Base-by-base conservation (phyloP, 805 yeast genomes). In the Wickerhamia fluorescens region DNA sequence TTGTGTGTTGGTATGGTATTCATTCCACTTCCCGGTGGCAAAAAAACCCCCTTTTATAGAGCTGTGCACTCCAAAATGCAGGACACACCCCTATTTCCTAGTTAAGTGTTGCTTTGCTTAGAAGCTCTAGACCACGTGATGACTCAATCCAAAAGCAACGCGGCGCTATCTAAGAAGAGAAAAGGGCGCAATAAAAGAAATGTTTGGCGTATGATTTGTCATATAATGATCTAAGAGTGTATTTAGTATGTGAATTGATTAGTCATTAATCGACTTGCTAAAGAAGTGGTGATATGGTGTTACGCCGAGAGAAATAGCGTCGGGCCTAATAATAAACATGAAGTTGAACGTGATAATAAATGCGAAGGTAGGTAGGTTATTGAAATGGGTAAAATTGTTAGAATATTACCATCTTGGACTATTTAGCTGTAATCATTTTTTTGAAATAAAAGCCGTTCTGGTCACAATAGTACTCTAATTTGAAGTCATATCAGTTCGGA, bases 1-100 rank as follows among this genome's bases (percentile, higher is more conserved):
- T 82, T 49, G 51, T 49, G 41, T 39, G 49, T 53, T 56, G 41
- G 59, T 61, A 57, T 47, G 10, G 7, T 18, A 8, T 10, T 8
- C 20, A 7, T 8, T 8, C 7, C 20, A 10, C 7, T 10, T 7
- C 20, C 20, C 9, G 20, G 20, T 18, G 20, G 20, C 20, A 10
- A 18, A 18, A 18, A 18, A 18, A 7, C 20, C 20, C 20, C 20
- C 20, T 18, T 18, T 8, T 8, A 10, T 18, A 18, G 9, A 7
- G 10, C 20, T 10, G 20, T 10, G 9, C 20, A 7, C 10, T 18
- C 10, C 10, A 8, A 18, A 8, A 10, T 18, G 20, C 20, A 18
- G 20, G 7, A 10, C 20, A 10, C 7, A 18, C 20, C 20, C 20
- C 20, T 18, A 18, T 18, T 18, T 10, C 9, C 20, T 18, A 10